Evolutionary conservation across 352 stramenopile species (phyloP).

Genomic region (Phytophthora quininea): DNA sequence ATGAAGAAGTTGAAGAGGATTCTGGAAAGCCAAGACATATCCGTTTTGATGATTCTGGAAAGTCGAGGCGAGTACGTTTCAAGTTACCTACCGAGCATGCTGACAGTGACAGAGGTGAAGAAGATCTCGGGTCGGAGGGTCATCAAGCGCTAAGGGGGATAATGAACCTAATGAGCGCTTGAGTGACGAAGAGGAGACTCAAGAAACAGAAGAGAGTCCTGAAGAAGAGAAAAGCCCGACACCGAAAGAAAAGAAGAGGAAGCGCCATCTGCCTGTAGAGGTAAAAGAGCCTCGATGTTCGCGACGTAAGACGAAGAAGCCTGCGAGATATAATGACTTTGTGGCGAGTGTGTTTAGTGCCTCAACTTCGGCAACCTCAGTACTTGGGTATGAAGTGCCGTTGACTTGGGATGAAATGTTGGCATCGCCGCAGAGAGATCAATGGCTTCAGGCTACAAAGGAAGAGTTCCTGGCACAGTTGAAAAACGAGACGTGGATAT

Average conservation of each 20-base stretch:
- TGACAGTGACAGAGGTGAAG: too few relatives aligned
- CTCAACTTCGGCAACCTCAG: slow-evolving; percentile 8
- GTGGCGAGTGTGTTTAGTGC: slow-evolving; percentile 9
- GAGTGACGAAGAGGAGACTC: not conserved
- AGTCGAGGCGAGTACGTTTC: too few relatives aligned
- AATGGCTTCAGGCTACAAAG: slow-evolving; percentile 15
- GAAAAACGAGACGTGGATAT: slow-evolving; percentile 11
- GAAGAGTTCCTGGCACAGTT: slow-evolving; percentile 13
- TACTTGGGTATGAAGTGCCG: slow-evolving; percentile 4
- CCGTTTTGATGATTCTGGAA: too few relatives aligned
- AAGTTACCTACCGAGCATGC: too few relatives aligned
- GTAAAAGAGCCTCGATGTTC: slow-evolving; percentile 6
- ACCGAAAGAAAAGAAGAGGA: not conserved
- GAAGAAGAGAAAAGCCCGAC: slow-evolving; percentile 9
- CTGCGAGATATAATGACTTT: slow-evolving; percentile 3
- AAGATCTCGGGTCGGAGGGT: not conserved
- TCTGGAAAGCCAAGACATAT: too few relatives aligned
- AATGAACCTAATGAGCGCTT: not conserved
- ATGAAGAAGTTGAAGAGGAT: not conserved
- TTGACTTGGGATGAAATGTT: slow-evolving; percentile 12
- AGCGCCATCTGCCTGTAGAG: slow-evolving; percentile 14
- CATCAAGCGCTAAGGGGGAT: not conserved
- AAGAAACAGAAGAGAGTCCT: slow-evolving; percentile 12
- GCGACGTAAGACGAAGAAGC: slow-evolving; percentile 2
- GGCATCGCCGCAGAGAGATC: not conserved